Conservation (phyloP, 805 yeast genomes). For the Pichia sporocuriosa region DNA sequence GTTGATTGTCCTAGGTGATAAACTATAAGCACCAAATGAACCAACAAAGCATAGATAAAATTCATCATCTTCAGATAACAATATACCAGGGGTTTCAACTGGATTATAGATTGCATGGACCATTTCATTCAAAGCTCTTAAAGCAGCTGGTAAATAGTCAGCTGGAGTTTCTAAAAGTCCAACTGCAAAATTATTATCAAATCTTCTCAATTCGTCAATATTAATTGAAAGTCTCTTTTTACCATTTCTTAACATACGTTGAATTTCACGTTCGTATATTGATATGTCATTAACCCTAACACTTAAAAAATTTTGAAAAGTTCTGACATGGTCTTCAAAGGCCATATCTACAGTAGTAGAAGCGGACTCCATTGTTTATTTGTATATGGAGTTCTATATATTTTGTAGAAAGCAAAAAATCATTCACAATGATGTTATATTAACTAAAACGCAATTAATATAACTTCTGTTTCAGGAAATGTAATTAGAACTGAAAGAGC, state of each 20-base stretch:
- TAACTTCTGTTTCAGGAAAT: conserved; percentile 8
- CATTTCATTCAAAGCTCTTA: conserved; percentile 75
- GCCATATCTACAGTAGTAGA: conserved; percentile 28
- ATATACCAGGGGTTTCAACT: conserved; percentile 42
- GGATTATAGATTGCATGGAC: conserved; percentile 69
- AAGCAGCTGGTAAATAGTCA: conserved; percentile 83
- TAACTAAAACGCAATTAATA: not conserved
- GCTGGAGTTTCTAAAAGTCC: conserved; percentile 75
- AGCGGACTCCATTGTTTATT: not conserved
- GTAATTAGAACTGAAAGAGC: too few species aligned
- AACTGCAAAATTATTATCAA: conserved; percentile 65
- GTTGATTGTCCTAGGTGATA: conserved; percentile 81
- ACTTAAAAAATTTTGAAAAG: conserved; percentile 78
- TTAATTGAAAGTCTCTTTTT: conserved; percentile 64
- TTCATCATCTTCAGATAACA: conserved; percentile 52
- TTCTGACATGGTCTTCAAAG: conserved; percentile 77
- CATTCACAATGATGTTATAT: too few species aligned
- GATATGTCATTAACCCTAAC: conserved; percentile 43
- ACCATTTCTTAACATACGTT: conserved; percentile 63
- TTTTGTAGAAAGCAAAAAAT: not conserved
- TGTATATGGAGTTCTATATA: not conserved
- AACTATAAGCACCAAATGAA: conserved; percentile 80
- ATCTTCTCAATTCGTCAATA: conserved; percentile 82
- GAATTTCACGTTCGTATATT: conserved; percentile 63
- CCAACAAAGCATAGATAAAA: conserved; percentile 81